These are phyloP conservation scores for Periconia digitata DNA, from an alignment of 2,329 filamentous ascomycete genomes.

Conservation along the genomic window DNA sequence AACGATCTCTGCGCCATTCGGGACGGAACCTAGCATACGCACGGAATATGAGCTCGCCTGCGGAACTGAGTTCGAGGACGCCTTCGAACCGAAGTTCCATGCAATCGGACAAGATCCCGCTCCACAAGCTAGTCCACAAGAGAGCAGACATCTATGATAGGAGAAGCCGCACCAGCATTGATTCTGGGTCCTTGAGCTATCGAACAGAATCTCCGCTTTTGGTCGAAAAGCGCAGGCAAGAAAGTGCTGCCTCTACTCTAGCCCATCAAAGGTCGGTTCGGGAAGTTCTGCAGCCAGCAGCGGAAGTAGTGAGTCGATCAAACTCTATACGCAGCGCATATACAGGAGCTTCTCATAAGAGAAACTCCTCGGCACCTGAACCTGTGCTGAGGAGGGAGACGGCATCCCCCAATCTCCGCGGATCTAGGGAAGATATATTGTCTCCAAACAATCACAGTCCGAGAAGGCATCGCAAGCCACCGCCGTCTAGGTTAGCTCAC, in stretches of 20 bases:
- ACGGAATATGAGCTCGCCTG: conserved; percentile 39
- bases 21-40: conserved; percentile 56
- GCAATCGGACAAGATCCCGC: conserved; percentile 45
- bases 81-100: conserved; percentile 50
- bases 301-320: conserved; percentile 35
- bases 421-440: conserved; percentile 20
- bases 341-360: conserved; percentile 24
- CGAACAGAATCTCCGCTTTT: conserved; percentile 34
- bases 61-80: conserved; percentile 45
- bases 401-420: conserved; percentile 13
- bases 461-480: conserved; percentile 3
- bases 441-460: conserved; percentile 25
- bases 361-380: conserved; percentile 39
- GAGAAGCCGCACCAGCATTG: conserved; percentile 31
- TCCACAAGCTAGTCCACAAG: conserved; percentile 55
- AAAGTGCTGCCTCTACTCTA: conserved; percentile 32
- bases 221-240: conserved; percentile 24
- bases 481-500: conserved; percentile 11
- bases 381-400: conserved; percentile 12
- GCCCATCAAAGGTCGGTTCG: conserved; percentile 35
- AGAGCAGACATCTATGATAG: conserved; percentile 52
- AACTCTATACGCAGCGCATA: conserved; percentile 23
- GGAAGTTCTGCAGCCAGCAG: conserved; percentile 36
- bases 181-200: conserved; percentile 27
- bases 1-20: conserved; percentile 54